Conservation (phyloP, 805 yeast species). For the Yarrowia sp. region DNA sequence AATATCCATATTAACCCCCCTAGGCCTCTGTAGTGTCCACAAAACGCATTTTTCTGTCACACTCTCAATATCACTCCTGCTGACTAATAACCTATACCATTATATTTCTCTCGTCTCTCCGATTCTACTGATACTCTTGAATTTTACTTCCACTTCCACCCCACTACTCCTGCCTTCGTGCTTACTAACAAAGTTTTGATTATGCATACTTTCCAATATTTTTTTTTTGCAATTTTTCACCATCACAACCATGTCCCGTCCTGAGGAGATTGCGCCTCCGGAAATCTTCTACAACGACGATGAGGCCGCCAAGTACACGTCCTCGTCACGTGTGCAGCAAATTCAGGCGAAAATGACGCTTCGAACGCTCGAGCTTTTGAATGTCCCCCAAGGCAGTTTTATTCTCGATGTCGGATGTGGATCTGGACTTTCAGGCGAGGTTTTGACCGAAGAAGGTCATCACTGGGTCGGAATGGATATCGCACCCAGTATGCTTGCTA, state of each 20-base stretch:
- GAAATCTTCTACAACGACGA: conserved; percentile 89
- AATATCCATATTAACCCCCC: too few species aligned
- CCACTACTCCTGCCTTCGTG: too few species aligned
- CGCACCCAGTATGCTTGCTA: conserved; percentile 92
- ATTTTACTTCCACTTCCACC: too few species aligned
- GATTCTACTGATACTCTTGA: too few species aligned
- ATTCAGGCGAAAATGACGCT: conserved; percentile 98
- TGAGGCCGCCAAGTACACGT: conserved; percentile 86
- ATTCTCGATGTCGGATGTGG: conserved; percentile 95
- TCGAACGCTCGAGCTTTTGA: conserved; percentile 83
- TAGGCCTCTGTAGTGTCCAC: too few species aligned
- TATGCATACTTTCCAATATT: not conserved
- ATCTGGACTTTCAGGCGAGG: conserved; percentile 93
- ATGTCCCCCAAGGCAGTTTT: conserved; percentile 64
- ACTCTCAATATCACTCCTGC: too few species aligned
- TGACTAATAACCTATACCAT: too few species aligned
- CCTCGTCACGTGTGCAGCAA: conserved; percentile 94
- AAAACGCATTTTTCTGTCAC: too few species aligned
- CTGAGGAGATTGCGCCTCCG: conserved; percentile 95
- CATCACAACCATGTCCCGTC: conserved; percentile 70
- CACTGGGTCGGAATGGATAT: conserved; percentile 97
- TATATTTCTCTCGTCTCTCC: too few species aligned
- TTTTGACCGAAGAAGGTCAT: conserved; percentile 88
- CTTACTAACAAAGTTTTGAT: conserved; percentile 6
- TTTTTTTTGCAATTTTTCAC: too few species aligned